A percentile compares a stretch with the other conserved stretches of the same genome.
Evolutionary conservation across 163 green algal genomes (phyloP).

Genomic region (Coccomyxa subellipsoidea): DNA sequence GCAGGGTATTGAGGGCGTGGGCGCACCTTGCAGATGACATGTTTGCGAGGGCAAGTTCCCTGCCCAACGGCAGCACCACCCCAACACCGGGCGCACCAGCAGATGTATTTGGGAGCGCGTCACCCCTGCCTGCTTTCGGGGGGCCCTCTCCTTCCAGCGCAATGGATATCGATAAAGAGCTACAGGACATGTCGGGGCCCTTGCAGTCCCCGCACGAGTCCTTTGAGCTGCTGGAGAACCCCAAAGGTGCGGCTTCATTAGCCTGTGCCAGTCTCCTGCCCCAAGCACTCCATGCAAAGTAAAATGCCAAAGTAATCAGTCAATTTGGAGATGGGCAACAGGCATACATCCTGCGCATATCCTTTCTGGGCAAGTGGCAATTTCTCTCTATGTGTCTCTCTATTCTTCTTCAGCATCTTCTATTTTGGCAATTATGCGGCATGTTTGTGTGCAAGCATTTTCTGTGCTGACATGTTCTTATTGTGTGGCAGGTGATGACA

Average conservation of each 20-base stretch:
- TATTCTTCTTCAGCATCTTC: too few relatives aligned
- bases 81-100: neutral
- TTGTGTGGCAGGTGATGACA: neutral
- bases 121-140: neutral
- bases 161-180: neutral
- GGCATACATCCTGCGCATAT: too few relatives aligned
- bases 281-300: too few relatives aligned
- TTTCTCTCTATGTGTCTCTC: too few relatives aligned
- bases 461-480: too few relatives aligned
- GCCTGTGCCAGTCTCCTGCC: neutral
- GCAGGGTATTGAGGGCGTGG: neutral
- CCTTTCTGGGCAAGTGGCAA: too few relatives aligned
- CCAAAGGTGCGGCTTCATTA: neutral
- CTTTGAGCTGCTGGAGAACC: neutral
- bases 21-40: neutral
- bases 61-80: neutral
- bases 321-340: too few relatives aligned
- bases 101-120: neutral
- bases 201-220: neutral
- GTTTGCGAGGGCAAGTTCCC: neutral
- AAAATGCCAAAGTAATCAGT: too few relatives aligned
- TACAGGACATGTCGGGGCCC: neutral
- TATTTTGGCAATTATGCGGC: too few relatives aligned
- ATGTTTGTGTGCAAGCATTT: too few relatives aligned
- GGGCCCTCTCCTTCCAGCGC: neutral